Percentiles rank a stretch among this genome's conserved stretches.
phyloP scores from a whole-genome alignment of 2,329 filamentous ascomycete species.

The Huntiella moniliformis region DNA sequence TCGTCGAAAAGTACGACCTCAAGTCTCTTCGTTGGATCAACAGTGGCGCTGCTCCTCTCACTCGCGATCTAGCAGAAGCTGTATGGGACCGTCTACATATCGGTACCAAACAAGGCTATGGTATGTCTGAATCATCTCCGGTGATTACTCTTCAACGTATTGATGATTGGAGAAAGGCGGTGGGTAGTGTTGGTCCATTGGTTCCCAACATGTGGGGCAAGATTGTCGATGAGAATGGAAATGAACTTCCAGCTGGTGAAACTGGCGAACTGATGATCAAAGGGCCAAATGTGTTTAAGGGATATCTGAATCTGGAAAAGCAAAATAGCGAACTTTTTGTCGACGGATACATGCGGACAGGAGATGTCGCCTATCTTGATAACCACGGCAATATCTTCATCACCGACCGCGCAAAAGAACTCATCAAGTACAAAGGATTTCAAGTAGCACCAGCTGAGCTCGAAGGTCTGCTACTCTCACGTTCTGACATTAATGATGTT shows the following conservation, averaged over 20 bases:
- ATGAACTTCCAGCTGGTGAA: conserved; percentile 35
- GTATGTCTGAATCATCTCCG: conserved; percentile 71
- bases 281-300: conserved; percentile 64
- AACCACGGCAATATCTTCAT: conserved; percentile 69
- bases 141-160: conserved; percentile 56
- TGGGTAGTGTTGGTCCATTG: conserved; percentile 62
- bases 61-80: conserved; percentile 57
- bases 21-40: conserved; percentile 66
- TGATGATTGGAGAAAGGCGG: conserved; percentile 55
- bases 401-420: conserved; percentile 66
- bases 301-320: conserved; percentile 57
- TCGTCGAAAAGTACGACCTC: conserved; percentile 65
- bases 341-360: conserved; percentile 70
- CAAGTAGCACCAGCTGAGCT: conserved; percentile 53
- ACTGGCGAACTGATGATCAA: conserved; percentile 57
- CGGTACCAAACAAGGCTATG: conserved; percentile 83
- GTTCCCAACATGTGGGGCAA: conserved; percentile 65
- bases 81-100: conserved; percentile 57
- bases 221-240: conserved; percentile 48
- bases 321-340: conserved; percentile 55
- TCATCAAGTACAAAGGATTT: conserved; percentile 41
- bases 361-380: conserved; percentile 69
- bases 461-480: conserved; percentile 28
- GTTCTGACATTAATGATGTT: conserved; percentile 33
- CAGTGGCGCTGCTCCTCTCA: conserved; percentile 72